Evolutionary conservation across 2,329 filamentous ascomycete genomes (phyloP), one percentile per base, ranked within the genome.

Genomic region (Fusarium mundagurra): DNA sequence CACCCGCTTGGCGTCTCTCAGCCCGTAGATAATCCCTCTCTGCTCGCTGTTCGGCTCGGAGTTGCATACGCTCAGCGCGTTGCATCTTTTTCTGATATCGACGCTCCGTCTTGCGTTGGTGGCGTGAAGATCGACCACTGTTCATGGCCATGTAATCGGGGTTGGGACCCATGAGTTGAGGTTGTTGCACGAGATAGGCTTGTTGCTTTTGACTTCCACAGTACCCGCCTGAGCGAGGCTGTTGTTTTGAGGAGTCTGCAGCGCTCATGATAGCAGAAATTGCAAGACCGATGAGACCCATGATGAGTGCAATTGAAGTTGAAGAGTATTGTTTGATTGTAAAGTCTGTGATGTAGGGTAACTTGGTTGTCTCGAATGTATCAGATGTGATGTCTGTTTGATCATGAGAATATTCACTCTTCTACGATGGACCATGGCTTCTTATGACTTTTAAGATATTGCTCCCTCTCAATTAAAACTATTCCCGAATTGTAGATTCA

Each of bases 241-340:
- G n/a, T n/a, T 61, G n/a, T 20, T 64, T 65, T 16, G 45, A 48
- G 5, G 38, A 34, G 3, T 67, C 61, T 34, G 60, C 34, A 20
- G 14, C 34, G 22, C 47, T 14, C 20, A 74, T 22, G 3, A 78
- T 29, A 18, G 48, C 64, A 6, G 61, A 9, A 7, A 67, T 54
- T 8, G 60, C 62, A 50, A 74, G 71, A 54, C 67, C 59, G 36
- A 78, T 62, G 20, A 78, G 59, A 64, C 71, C 73, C 76, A 78
- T 78, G 34, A 47, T 69, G 36, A 54, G 7, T 31, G 11, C 24
- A 22, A 41, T 6, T 38, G 16, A 17, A 27, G 24, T 17, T 29
- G 18, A n/a, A 13, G 16, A 41, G 29, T n/a, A 20, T 31, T 18
- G 38, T n/a, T 57, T 38, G 61, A 22, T 57, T 54, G 8, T 50